Evolutionary conservation across 257 asterid genomes (phyloP).

Genomic region (Voacanga thouarsii): DNA sequence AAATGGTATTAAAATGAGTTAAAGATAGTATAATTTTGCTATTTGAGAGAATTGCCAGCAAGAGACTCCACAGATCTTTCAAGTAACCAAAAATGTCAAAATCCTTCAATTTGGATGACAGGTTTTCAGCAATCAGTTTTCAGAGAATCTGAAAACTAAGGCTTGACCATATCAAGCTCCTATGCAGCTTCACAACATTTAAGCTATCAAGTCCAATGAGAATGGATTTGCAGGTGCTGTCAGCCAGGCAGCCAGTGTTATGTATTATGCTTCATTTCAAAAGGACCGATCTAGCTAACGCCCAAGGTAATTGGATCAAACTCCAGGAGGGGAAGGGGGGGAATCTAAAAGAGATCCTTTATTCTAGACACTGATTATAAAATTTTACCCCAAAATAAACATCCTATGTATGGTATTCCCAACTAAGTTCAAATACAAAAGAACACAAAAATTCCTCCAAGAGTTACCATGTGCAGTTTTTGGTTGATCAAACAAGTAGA

Average conservation of each 20-base stretch:
- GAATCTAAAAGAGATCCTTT: neutral
- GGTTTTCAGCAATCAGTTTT: neutral
- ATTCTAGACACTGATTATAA: neutral
- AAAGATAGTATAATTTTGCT: neutral
- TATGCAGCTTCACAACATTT: neutral
- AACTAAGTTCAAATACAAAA: neutral
- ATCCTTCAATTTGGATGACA: neutral
- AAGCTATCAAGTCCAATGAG: neutral
- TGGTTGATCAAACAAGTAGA: constrained; percentile 81
- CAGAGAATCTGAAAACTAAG: neutral
- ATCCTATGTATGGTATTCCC: neutral
- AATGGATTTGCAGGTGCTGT: neutral
- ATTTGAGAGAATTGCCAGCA: neutral
- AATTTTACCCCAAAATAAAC: neutral
- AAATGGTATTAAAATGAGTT: neutral
- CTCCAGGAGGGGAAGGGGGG: neutral
- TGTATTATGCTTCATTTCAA: neutral
- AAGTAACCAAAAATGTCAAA: neutral
- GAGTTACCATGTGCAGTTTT: constrained; percentile 85
- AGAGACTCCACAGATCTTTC: neutral
- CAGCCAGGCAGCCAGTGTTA: neutral
- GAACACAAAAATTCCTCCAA: neutral
- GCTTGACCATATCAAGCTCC: neutral
- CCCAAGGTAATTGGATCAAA: neutral
- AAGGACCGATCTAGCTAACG: neutral